Conservation (phyloP, 345 rosid species). For the Erodium maritimum region DNA sequence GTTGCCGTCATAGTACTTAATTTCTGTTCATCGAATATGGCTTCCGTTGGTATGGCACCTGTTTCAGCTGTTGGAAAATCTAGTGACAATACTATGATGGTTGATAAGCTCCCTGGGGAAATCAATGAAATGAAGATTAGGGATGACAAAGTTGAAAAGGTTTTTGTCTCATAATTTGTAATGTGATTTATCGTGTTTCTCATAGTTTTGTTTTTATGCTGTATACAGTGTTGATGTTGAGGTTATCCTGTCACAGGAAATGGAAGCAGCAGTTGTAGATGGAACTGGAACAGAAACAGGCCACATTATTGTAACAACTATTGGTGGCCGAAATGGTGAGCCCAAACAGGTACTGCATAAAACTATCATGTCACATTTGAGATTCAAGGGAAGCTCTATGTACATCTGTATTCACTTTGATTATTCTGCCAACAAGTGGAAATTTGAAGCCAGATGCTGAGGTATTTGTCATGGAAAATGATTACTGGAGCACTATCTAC, state of each 20-base stretch:
- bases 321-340: constrained; percentile 81
- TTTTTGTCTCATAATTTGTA: background rate
- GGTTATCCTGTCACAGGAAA: constrained; percentile 27
- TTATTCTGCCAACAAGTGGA: background rate
- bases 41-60: constrained; percentile 60
- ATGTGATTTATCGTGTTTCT: background rate
- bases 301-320: constrained; percentile 62
- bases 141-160: constrained; percentile 40
- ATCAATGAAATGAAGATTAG: constrained; percentile 86
- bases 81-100: constrained; percentile 32
- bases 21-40: constrained; percentile 24
- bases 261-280: constrained; percentile 42
- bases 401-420: background rate
- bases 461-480: background rate
- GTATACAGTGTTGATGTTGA: background rate
- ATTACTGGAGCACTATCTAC: too few relatives aligned
- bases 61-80: constrained; percentile 42
- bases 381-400: background rate
- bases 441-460: background rate
- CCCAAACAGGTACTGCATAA: constrained; percentile 46
- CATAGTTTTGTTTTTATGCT: background rate
- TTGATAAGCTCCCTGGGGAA: constrained; percentile 66
- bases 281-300: constrained; percentile 57
- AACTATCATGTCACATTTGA: background rate
- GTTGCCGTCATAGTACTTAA: background rate